A percentile compares a stretch with the other conserved stretches of the same genome.
Evolutionary conservation across 768 basidiomycete species (phyloP).

Genomic region (Boletus subparvulus): DNA sequence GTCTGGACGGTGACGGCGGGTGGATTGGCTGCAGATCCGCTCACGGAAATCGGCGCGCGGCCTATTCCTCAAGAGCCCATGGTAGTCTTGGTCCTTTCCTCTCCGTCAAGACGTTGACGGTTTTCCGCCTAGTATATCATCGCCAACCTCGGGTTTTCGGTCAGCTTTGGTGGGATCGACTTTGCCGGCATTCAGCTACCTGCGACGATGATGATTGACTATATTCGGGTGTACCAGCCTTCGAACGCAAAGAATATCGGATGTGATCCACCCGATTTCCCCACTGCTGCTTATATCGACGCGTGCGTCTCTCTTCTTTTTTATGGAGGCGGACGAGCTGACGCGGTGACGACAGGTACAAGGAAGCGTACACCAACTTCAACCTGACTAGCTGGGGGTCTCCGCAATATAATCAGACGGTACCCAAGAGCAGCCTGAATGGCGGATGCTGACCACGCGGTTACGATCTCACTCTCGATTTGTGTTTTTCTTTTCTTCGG

Average conservation of each 20-base stretch:
- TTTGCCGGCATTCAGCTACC: slow-evolving; percentile 54
- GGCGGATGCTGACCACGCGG: slow-evolving; percentile 27
- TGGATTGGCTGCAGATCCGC: slow-evolving; percentile 50
- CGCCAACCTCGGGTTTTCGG: slow-evolving; percentile 67
- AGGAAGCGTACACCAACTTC: slow-evolving; percentile 45
- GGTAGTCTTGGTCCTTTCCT: slow-evolving; percentile 28
- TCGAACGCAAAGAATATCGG: slow-evolving; percentile 50
- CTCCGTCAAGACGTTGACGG: not conserved
- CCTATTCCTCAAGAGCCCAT: slow-evolving; percentile 71
- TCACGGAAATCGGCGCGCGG: slow-evolving; percentile 54
- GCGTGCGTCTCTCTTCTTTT: slow-evolving; percentile 41
- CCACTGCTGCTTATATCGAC: slow-evolving; percentile 76
- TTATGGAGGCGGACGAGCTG: not conserved
- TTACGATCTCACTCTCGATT: slow-evolving; percentile 7
- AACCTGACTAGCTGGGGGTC: slow-evolving; percentile 44
- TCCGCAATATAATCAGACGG: slow-evolving; percentile 46
- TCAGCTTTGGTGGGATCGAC: slow-evolving; percentile 67
- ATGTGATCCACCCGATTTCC: slow-evolving; percentile 69
- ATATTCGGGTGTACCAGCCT: slow-evolving; percentile 74
- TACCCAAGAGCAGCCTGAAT: slow-evolving; percentile 56
- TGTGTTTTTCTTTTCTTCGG: not conserved
- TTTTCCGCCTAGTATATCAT: slow-evolving; percentile 55
- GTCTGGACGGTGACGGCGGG: slow-evolving; percentile 56
- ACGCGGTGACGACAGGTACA: slow-evolving; percentile 32
- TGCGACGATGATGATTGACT: slow-evolving; percentile 71